phyloP scores from a whole-genome alignment of 441 rosid genomes.

The Adansonia madagascariensis region DNA sequence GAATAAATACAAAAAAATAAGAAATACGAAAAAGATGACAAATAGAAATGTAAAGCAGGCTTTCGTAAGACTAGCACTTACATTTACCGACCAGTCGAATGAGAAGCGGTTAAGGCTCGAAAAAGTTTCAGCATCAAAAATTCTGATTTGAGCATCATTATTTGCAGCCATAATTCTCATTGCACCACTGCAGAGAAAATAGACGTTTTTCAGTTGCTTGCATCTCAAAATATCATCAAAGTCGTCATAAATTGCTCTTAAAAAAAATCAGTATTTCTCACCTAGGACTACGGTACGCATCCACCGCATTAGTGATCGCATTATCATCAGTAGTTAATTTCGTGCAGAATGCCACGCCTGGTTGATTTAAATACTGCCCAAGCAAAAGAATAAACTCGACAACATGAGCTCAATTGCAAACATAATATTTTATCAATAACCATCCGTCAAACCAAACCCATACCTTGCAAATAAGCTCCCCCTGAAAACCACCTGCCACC shows the following conservation, averaged over 20 bases:
- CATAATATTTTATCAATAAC: neutral
- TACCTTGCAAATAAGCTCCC: slow-evolving; percentile 79
- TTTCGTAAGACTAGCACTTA: slow-evolving; percentile 33
- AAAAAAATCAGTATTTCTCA: slow-evolving; percentile 25
- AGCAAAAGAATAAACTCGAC: neutral
- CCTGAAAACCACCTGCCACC: slow-evolving; percentile 80
- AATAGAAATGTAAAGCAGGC: neutral
- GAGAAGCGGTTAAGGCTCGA: slow-evolving; percentile 46
- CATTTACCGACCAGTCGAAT: slow-evolving; percentile 71
- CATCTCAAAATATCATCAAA: neutral
- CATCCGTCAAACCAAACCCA: neutral
- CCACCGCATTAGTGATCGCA: slow-evolving; percentile 73
- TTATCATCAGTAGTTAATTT: slow-evolving; percentile 57
- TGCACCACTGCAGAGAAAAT: slow-evolving; percentile 48
- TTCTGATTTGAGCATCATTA: slow-evolving; percentile 60
- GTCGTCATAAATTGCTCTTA: neutral
- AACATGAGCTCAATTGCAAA: neutral
- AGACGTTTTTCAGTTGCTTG: slow-evolving; percentile 23
- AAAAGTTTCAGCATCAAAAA: slow-evolving; percentile 58
- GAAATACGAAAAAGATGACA: neutral
- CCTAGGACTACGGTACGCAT: slow-evolving; percentile 48
- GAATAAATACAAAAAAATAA: neutral
- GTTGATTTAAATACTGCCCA: slow-evolving; percentile 43
- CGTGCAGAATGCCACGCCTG: slow-evolving; percentile 60
- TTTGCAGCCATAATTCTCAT: slow-evolving; percentile 57